Percentiles rank a stretch among this genome's conserved stretches.
Evolutionary conservation across 805 yeast genomes (phyloP).

Genomic region (Ogataea henricii): DNA sequence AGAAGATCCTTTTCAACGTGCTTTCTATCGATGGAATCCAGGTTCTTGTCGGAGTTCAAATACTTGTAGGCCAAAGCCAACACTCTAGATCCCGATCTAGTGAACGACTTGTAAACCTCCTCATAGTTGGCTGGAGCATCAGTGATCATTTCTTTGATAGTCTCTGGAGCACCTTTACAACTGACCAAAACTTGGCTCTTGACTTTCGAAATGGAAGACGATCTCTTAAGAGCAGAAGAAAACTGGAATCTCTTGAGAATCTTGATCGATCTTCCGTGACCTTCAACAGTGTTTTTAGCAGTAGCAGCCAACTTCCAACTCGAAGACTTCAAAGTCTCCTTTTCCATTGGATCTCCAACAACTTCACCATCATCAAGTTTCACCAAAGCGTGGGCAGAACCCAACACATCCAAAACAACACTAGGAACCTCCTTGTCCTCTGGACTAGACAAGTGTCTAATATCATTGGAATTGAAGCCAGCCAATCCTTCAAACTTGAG

Average conservation of each 20-base stretch:
- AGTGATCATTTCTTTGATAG: slow-evolving; percentile 74
- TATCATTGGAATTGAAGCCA: slow-evolving; percentile 60
- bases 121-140: slow-evolving; percentile 80
- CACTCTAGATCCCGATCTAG: slow-evolving; percentile 95
- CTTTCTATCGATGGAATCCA: slow-evolving; percentile 68
- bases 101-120: slow-evolving; percentile 81
- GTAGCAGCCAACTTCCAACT: slow-evolving; percentile 75
- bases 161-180: slow-evolving; percentile 98
- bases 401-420: slow-evolving; percentile 71
- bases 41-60: slow-evolving; percentile 48
- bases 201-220: slow-evolving; percentile 75
- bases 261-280: slow-evolving; percentile 47
- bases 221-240: slow-evolving; percentile 92
- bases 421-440: slow-evolving; percentile 62
- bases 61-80: slow-evolving; percentile 89
- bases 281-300: slow-evolving; percentile 64
- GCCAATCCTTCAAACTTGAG: slow-evolving; percentile 95
- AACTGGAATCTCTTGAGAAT: slow-evolving; percentile 95
- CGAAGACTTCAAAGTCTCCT: slow-evolving; percentile 87
- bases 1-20: slow-evolving; percentile 70
- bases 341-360: slow-evolving; percentile 99
- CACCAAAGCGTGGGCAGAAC: slow-evolving; percentile 96
- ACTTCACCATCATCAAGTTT: slow-evolving; percentile 93
- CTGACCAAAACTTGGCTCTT: slow-evolving; percentile 65
- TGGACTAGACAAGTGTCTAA: slow-evolving; percentile 54